These are phyloP conservation scores for Lasiodiplodia sp. DNA, from an alignment of 2,329 filamentous ascomycete species.

Conservation along the genomic window DNA sequence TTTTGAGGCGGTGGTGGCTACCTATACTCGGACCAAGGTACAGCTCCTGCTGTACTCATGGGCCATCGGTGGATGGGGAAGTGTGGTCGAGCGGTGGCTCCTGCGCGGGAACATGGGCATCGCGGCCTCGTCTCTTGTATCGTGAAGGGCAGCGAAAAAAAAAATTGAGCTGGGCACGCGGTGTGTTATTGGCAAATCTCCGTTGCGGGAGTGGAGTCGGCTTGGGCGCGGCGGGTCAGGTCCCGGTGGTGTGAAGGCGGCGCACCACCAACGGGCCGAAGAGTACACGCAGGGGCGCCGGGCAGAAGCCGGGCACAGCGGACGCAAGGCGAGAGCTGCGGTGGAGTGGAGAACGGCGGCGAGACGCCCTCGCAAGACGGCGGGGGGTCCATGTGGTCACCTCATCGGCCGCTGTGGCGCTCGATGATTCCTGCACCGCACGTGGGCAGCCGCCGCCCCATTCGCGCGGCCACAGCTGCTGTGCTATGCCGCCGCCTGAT, in stretches of 20 bases:
- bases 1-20: constrained; percentile 14
- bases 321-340: constrained; percentile 3
- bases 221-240: constrained; percentile 19
- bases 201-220: constrained; percentile 25
- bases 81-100: constrained; percentile 24
- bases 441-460: constrained; percentile 1
- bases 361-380: background rate
- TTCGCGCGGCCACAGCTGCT: background rate
- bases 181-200: constrained; percentile 23
- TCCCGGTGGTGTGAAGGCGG: constrained; percentile 27
- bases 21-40: constrained; percentile 25
- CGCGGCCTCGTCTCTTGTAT: background rate
- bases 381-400: background rate
- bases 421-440: constrained; percentile 10
- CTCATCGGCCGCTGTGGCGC: constrained; percentile 11
- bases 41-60: constrained; percentile 23
- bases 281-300: constrained; percentile 14
- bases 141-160: constrained; percentile 26
- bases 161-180: constrained; percentile 9
- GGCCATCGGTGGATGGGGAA: constrained; percentile 28
- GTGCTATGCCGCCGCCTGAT: background rate
- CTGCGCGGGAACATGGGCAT: constrained; percentile 26
- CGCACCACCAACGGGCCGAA: constrained; percentile 26
- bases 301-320: background rate
- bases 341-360: background rate